Base-by-base conservation (phyloP, 441 rosid species). In the Pelargonium cotyledonis region DNA sequence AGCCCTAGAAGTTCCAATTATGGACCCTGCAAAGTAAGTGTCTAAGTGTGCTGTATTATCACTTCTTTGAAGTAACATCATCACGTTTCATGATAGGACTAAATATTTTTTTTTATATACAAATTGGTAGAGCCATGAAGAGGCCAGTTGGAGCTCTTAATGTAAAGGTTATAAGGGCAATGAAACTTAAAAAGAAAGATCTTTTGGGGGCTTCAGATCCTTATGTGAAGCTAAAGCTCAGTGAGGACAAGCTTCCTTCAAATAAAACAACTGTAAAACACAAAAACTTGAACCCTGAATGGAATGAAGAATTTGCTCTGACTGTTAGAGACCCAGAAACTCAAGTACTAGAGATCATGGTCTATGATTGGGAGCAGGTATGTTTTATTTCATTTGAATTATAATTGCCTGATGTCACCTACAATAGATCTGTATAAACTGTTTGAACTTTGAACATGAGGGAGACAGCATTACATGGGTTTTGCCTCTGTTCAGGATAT, bases 141-240 rank as follows among this genome's bases (percentile, higher is more conserved):
- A 68, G 69, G 65, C 77, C 77, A 0, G 66, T 73, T 16, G 77
- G 77, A 21, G 64, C 65, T 31, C 65, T 73, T 19, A 67, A 43
- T 57, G 77, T 73, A 65, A 73, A 73, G 69, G 72, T 73, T 35
- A 2, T 68, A 26, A 65, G 19, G 65, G 77, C 77, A 12, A 29
- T 1, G 19, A 68, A 73, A 44, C 77, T 73, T 43, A 40, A 40
- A 18, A 73, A 73, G 65, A 73, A 51, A 43, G 77, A 73, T 65
- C 49, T 73, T 16, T 31, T 73, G 23, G 77, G 77, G 23, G 65
- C 72, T 21, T 73, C 77, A 7, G 77, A 73, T 57, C 77, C 77
- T 23, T 73, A 73, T 41, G 77, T 73, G 18, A 57, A 43, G 57
- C 68, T 73, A 40, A 44, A 63, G 19, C 77, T 73, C 9, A 73